phyloP scores from a whole-genome alignment of 306 rosid genomes.

The Inga leiocalycina region DNA sequence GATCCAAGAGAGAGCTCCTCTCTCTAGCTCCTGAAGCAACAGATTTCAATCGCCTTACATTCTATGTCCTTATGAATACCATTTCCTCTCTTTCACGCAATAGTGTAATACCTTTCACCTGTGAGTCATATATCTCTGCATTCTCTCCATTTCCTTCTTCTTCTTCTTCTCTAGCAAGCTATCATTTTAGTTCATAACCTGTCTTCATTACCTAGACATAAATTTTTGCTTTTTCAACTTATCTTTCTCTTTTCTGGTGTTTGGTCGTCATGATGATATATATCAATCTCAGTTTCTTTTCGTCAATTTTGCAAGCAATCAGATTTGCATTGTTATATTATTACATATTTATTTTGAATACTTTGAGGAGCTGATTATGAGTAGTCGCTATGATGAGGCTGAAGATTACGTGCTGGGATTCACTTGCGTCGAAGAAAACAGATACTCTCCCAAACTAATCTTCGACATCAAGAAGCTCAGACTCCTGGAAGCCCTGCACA shows the following conservation, averaged over 20 bases:
- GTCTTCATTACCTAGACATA: background rate
- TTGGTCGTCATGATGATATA: too few species aligned
- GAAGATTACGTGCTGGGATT: constrained; percentile 31
- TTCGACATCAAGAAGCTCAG: constrained; percentile 32
- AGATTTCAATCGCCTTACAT: too few species aligned
- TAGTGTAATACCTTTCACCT: too few species aligned
- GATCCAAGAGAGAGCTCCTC: too few species aligned
- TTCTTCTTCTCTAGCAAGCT: background rate
- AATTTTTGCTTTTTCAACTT: background rate
- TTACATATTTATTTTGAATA: background rate
- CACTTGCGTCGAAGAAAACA: constrained; percentile 33
- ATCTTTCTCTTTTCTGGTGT: background rate
- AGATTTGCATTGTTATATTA: too few species aligned
- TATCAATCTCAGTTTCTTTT: too few species aligned
- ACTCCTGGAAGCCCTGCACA: constrained; percentile 22
- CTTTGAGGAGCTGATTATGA: constrained; percentile 9
- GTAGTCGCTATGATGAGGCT: constrained; percentile 20
- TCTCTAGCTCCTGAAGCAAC: too few species aligned
- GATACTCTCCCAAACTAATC: background rate
- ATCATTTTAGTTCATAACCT: background rate
- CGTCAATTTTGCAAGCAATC: too few species aligned
- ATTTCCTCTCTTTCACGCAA: background rate
- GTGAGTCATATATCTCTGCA: too few species aligned
- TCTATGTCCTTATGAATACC: background rate
- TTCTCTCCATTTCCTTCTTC: background rate